Conservation (phyloP, 2,329 filamentous ascomycete genomes). For the Aspergillus sp. region DNA sequence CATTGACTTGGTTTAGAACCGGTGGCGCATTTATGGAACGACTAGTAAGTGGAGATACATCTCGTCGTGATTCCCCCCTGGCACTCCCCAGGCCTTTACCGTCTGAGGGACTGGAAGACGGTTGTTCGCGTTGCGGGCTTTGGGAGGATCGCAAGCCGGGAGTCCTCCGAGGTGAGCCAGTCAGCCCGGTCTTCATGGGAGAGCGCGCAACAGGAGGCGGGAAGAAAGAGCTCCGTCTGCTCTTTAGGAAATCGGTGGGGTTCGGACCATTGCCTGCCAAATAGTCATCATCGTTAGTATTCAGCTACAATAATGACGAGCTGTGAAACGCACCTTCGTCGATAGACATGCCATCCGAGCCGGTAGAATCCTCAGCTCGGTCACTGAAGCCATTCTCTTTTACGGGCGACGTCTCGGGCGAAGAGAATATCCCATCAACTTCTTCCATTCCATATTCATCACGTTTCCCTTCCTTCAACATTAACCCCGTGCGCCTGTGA, state of each 20-base stretch:
- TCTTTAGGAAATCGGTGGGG: slow-evolving; percentile 45
- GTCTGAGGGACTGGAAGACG: slow-evolving; percentile 45
- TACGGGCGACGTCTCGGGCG: slow-evolving; percentile 66
- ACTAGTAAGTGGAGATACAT: slow-evolving; percentile 39
- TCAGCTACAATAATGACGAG: slow-evolving; percentile 8
- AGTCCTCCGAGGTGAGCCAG: slow-evolving; percentile 46
- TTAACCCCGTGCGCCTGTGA: slow-evolving; percentile 83
- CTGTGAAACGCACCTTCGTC: slow-evolving; percentile 56
- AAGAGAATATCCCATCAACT: slow-evolving; percentile 85
- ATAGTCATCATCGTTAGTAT: slow-evolving; percentile 13
- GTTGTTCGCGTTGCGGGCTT: slow-evolving; percentile 34
- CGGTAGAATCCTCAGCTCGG: slow-evolving; percentile 50
- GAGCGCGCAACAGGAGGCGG: slow-evolving; percentile 48
- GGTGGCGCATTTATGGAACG: slow-evolving; percentile 37
- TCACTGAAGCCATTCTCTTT: slow-evolving; percentile 34
- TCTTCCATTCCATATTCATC: slow-evolving; percentile 93
- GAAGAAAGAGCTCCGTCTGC: slow-evolving; percentile 37
- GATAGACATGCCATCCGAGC: slow-evolving; percentile 64
- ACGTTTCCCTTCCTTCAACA: slow-evolving; percentile 75
- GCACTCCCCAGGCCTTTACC: slow-evolving; percentile 29
- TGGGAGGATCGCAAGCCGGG: slow-evolving; percentile 47
- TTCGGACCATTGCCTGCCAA: slow-evolving; percentile 43
- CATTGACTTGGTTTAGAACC: slow-evolving; percentile 29
- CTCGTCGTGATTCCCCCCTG: slow-evolving; percentile 27
- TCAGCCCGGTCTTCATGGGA: slow-evolving; percentile 48